Evolutionary conservation across 305 asterid species (phyloP).

Genomic region (Fraxinus sp.): DNA sequence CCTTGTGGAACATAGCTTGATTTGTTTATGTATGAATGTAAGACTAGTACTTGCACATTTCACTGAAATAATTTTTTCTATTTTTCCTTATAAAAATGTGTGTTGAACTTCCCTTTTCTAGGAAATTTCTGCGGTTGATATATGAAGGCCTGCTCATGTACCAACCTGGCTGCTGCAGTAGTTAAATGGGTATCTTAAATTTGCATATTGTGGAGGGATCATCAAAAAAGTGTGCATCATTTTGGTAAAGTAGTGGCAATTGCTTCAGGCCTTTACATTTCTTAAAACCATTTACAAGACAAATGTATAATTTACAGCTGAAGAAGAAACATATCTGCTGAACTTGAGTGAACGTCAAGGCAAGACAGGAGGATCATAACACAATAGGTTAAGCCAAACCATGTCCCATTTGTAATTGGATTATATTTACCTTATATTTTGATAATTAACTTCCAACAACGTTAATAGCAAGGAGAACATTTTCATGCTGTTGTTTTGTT

Average conservation of each 20-base stretch:
- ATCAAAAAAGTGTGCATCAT: background rate
- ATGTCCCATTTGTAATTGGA: background rate
- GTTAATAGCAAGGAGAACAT: background rate
- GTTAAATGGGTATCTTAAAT: background rate
- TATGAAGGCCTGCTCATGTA: background rate
- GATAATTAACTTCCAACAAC: background rate
- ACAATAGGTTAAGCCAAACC: background rate
- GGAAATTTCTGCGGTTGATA: background rate
- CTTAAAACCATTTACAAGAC: background rate
- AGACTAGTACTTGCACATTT: background rate
- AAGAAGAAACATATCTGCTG: background rate
- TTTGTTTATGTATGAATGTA: background rate
- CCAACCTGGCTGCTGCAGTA: background rate
- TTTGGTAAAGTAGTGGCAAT: background rate
- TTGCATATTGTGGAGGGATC: background rate
- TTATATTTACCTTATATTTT: background rate
- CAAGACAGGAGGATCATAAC: background rate
- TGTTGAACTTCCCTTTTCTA: background rate
- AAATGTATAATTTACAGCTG: background rate
- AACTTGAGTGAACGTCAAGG: background rate
- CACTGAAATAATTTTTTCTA: background rate
- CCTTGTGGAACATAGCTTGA: background rate
- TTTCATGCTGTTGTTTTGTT: background rate
- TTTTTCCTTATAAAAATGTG: background rate
- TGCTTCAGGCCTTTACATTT: background rate